Percentiles rank a stretch among this genome's conserved stretches.
phyloP scores from a whole-genome alignment of 2,329 filamentous ascomycete species.

The Passalora sequoiae region DNA sequence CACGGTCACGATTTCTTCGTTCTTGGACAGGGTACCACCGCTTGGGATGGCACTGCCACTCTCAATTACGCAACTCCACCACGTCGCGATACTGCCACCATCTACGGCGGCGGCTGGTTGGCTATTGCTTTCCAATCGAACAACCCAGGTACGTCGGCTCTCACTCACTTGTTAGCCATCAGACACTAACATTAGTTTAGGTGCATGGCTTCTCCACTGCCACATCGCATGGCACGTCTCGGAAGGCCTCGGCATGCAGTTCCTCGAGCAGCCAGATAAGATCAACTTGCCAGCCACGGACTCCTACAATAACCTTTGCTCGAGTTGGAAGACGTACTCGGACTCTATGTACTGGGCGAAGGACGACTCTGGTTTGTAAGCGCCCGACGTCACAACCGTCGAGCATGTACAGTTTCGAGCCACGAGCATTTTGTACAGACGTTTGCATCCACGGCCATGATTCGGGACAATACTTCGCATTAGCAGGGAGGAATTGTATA shows the following conservation, averaged over 20 bases:
- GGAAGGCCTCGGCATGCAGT: conserved; percentile 9
- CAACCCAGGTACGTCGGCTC: conserved; percentile 42
- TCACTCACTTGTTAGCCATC: neutral
- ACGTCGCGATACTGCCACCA: conserved; percentile 44
- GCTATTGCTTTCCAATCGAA: conserved; percentile 48
- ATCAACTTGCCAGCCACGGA: conserved; percentile 1
- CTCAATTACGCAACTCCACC: conserved; percentile 41
- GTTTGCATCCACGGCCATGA: too few species aligned
- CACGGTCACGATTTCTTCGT: conserved; percentile 33
- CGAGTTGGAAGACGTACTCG: conserved; percentile 3
- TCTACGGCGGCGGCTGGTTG: conserved; percentile 43
- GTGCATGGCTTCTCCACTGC: conserved; percentile 7
- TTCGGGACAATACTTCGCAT: too few species aligned
- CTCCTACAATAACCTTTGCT: conserved; percentile 1
- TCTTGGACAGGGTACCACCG: conserved; percentile 23
- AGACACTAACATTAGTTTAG: neutral
- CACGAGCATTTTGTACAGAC: too few species aligned
- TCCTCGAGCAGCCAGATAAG: conserved; percentile 7
- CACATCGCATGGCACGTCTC: conserved; percentile 14
- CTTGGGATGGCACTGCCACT: conserved; percentile 25
- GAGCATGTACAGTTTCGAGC: neutral
- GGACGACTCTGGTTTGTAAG: conserved; percentile 6
- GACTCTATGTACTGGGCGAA: neutral
- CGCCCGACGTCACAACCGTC: neutral
- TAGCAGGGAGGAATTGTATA: too few species aligned